Evolutionary conservation across 2,329 filamentous ascomycete species (phyloP).

Genomic region (Hypoxylon sp.): DNA sequence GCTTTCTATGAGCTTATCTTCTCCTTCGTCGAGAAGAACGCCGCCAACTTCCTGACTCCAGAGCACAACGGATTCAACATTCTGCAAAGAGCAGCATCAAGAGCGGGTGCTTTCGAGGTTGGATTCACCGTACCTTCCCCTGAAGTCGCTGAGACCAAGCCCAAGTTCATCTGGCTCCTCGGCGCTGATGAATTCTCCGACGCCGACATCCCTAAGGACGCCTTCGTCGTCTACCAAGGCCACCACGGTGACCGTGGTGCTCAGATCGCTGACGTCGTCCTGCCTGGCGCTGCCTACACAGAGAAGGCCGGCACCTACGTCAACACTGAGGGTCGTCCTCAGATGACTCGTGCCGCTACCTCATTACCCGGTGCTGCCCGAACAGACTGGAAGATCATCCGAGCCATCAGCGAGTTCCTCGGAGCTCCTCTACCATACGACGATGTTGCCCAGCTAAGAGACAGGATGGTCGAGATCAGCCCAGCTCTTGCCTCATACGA

Average conservation of each 20-base stretch:
- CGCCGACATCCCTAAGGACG: constrained; percentile 91
- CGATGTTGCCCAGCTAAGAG: constrained; percentile 87
- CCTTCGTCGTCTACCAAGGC: constrained; percentile 97
- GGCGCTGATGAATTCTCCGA: constrained; percentile 92
- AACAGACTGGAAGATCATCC: constrained; percentile 99
- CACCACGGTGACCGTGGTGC: constrained; percentile 97
- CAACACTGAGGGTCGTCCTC: constrained; percentile 97
- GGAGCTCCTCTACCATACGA: constrained; percentile 91
- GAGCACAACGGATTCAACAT: constrained; percentile 99
- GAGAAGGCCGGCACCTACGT: constrained; percentile 97
- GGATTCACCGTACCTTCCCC: constrained; percentile 91
- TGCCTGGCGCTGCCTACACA: constrained; percentile 95
- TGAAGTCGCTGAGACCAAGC: constrained; percentile 84
- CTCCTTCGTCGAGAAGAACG: constrained; percentile 92
- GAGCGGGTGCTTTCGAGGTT: constrained; percentile 93
- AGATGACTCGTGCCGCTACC: constrained; percentile 92
- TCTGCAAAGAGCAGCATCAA: constrained; percentile 92
- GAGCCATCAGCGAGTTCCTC: constrained; percentile 92
- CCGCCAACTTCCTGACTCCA: constrained; percentile 85
- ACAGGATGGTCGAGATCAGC: constrained; percentile 96
- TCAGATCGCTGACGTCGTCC: constrained; percentile 91
- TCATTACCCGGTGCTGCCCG: constrained; percentile 89
- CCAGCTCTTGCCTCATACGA: constrained; percentile 92
- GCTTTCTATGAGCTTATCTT: constrained; percentile 94
- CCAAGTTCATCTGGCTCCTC: constrained; percentile 97